Conservation (phyloP, 1,139 yeast species). For the Hansenula sp. region DNA sequence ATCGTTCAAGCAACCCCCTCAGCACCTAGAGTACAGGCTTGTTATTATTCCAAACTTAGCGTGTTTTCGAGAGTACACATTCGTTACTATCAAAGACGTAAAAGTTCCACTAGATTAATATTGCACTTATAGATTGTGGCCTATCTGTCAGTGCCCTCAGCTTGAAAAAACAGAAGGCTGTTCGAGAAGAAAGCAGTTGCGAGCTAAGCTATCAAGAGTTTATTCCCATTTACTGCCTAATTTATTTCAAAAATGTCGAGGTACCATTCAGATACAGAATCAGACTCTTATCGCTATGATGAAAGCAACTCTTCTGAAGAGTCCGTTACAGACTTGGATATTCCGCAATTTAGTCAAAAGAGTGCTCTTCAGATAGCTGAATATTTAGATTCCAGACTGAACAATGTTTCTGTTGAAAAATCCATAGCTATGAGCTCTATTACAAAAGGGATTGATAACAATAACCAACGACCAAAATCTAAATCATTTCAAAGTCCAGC, state of each 20-base stretch:
- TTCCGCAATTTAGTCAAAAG: neutral
- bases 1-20: no score
- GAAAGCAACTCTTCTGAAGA: neutral
- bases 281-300: neutral
- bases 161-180: no score
- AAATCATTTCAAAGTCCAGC: constrained; percentile 6
- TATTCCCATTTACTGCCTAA: no score
- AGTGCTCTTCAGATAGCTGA: neutral
- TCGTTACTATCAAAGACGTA: no score
- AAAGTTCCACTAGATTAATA: no score
- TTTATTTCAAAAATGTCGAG: neutral
- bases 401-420: neutral
- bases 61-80: neutral
- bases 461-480: neutral
- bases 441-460: neutral
- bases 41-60: neutral
- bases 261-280: neutral
- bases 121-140: no score
- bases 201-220: no score
- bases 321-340: neutral
- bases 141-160: no score
- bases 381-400: neutral
- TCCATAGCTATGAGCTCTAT: neutral
- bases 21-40: no score
- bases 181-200: no score